Conservation (phyloP, 805 yeast genomes). For the Hanseniaspora meyeri region DNA sequence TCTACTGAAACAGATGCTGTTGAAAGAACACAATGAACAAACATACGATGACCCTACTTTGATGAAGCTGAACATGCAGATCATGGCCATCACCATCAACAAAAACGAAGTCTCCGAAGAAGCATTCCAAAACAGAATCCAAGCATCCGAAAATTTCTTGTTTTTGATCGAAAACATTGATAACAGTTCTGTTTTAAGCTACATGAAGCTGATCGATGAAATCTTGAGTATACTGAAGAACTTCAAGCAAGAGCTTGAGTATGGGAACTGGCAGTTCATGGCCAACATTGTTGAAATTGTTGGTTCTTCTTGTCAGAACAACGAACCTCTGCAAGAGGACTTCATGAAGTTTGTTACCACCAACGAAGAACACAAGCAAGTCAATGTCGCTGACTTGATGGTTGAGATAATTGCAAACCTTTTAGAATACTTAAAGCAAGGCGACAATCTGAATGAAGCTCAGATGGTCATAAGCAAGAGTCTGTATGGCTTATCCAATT, state of each 20-base stretch:
- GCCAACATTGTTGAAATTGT: slow-evolving; percentile 50
- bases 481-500: slow-evolving; percentile 63
- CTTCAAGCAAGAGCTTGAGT: slow-evolving; percentile 27
- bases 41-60: slow-evolving; percentile 64
- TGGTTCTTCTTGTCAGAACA: slow-evolving; percentile 64
- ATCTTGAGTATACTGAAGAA: slow-evolving; percentile 5
- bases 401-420: background rate
- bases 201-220: slow-evolving; percentile 12
- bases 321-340: slow-evolving; percentile 58
- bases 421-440: background rate
- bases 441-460: background rate
- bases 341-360: slow-evolving; percentile 43
- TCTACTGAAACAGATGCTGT: slow-evolving; percentile 3
- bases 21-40: slow-evolving; percentile 8
- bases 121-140: slow-evolving; percentile 42
- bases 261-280: slow-evolving; percentile 73
- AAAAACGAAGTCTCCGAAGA: slow-evolving; percentile 1
- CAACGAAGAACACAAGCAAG: slow-evolving; percentile 19
- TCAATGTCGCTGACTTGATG: slow-evolving; percentile 8
- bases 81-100: slow-evolving; percentile 39
- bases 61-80: slow-evolving; percentile 65
- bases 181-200: slow-evolving; percentile 52
- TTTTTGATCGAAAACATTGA: slow-evolving; percentile 88
- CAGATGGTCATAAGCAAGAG: slow-evolving; percentile 43
- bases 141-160: slow-evolving; percentile 82